phyloP scores from a whole-genome alignment of 2,329 filamentous ascomycete genomes.

The Curvularia hawaiiensis region DNA sequence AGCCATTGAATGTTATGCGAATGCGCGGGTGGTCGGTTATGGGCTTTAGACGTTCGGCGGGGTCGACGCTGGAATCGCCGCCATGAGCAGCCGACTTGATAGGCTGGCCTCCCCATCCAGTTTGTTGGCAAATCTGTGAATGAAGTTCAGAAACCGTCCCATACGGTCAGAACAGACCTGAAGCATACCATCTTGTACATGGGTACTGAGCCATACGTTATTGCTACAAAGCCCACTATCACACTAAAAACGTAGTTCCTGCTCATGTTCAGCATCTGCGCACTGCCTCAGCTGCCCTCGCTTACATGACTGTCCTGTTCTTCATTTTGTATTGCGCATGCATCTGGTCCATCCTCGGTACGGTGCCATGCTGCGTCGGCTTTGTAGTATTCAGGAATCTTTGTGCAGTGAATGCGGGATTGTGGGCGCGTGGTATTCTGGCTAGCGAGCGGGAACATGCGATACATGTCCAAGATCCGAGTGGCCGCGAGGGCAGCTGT shows the following conservation, averaged over 20 bases:
- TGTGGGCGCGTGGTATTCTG: constrained; percentile 24
- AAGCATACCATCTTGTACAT: constrained; percentile 79
- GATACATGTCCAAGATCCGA: constrained; percentile 45
- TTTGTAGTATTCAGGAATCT: constrained; percentile 43
- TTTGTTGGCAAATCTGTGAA: constrained; percentile 76
- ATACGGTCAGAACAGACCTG: background rate
- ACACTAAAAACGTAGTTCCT: constrained; percentile 76
- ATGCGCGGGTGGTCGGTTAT: constrained; percentile 82
- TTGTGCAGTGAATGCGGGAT: constrained; percentile 26
- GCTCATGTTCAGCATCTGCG: constrained; percentile 7
- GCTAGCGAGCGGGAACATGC: constrained; percentile 41
- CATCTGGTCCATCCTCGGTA: constrained; percentile 68
- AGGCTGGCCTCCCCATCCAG: constrained; percentile 91
- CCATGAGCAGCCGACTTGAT: constrained; percentile 77
- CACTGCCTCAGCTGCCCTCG: background rate
- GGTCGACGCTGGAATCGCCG: constrained; percentile 62
- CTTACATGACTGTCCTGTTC: constrained; percentile 70
- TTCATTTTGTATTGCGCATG: constrained; percentile 67
- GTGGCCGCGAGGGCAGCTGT: constrained; percentile 21
- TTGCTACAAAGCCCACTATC: constrained; percentile 77
- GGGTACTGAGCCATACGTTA: constrained; percentile 83
- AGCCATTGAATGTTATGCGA: constrained; percentile 94
- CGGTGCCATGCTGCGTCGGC: constrained; percentile 39
- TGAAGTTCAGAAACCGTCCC: constrained; percentile 11
- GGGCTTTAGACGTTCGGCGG: constrained; percentile 77